Conservation (phyloP, 768 basidiomycete species). For the Ramaria rubella region DNA sequence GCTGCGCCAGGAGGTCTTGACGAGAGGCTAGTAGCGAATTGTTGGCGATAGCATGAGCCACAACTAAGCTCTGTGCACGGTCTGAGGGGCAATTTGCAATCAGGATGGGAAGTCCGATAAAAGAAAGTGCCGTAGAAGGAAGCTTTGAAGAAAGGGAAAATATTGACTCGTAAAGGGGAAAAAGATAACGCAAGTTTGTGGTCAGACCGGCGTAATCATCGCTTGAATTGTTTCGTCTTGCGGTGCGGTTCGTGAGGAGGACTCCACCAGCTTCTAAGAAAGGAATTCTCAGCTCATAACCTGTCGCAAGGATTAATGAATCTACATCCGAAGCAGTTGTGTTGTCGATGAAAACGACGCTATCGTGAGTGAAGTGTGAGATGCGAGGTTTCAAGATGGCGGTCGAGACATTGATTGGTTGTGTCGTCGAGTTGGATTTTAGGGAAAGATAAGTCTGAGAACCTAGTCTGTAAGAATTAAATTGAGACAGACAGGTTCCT, state of each 20-base stretch:
- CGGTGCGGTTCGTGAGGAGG: slow-evolving; percentile 8
- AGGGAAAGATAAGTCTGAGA: slow-evolving; percentile 17
- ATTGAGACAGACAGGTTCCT: neutral
- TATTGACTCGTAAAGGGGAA: slow-evolving; percentile 47
- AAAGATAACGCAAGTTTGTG: slow-evolving; percentile 48
- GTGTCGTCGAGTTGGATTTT: neutral
- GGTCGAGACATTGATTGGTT: neutral
- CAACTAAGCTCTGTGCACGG: slow-evolving; percentile 44
- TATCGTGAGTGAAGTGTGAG: slow-evolving; percentile 39
- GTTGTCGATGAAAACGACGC: slow-evolving; percentile 44
- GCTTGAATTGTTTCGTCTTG: neutral
- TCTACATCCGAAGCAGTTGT: slow-evolving; percentile 38
- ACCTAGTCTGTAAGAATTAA: neutral
- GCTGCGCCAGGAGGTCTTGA: slow-evolving; percentile 32
- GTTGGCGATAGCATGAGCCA: slow-evolving; percentile 39
- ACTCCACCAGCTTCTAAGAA: slow-evolving; percentile 33
- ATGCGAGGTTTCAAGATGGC: slow-evolving; percentile 36
- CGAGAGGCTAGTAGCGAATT: slow-evolving; percentile 36
- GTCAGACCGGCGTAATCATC: slow-evolving; percentile 23
- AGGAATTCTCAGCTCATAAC: slow-evolving; percentile 47
- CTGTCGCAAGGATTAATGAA: slow-evolving; percentile 45
- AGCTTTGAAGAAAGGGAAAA: slow-evolving; percentile 45
- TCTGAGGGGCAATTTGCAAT: slow-evolving; percentile 45
- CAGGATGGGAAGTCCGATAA: slow-evolving; percentile 44
- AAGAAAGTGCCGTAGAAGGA: slow-evolving; percentile 46